phyloP scores from a whole-genome alignment of 2,329 filamentous ascomycete genomes.

The Beauveria rudraprayagi region DNA sequence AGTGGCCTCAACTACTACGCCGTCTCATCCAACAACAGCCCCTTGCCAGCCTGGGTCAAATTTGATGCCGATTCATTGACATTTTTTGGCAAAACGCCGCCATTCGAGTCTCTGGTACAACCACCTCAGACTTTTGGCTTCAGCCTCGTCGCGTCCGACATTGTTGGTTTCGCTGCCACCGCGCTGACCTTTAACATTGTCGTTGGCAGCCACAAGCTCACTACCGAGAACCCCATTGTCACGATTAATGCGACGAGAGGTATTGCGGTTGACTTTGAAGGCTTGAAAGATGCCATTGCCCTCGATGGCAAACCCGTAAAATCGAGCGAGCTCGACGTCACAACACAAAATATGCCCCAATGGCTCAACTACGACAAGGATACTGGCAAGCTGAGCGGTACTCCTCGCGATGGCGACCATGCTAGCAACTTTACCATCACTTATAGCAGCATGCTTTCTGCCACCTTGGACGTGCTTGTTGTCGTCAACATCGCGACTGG shows the following conservation, averaged over 20 bases:
- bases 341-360: conserved; percentile 44
- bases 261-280: conserved; percentile 41
- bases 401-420: conserved; percentile 47
- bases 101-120: conserved; percentile 52
- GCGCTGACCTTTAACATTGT: conserved; percentile 61
- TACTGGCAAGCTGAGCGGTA: conserved; percentile 58
- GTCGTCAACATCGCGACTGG: conserved; percentile 27
- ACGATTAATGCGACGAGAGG: conserved; percentile 49
- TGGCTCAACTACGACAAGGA: conserved; percentile 62
- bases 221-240: conserved; percentile 50
- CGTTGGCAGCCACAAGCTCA: conserved; percentile 62
- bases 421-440: conserved; percentile 56
- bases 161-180: conserved; percentile 65
- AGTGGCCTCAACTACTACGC: conserved; percentile 64
- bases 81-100: conserved; percentile 65
- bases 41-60: conserved; percentile 75
- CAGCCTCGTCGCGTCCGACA: conserved; percentile 68
- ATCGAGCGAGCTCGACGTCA: conserved; percentile 44
- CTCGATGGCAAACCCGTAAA: conserved; percentile 48
- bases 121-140: conserved; percentile 67
- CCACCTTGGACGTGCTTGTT: conserved; percentile 49
- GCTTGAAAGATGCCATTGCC: conserved; percentile 42
- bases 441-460: conserved; percentile 51
- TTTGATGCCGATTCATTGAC: conserved; percentile 58
- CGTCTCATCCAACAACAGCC: conserved; percentile 67